Base-by-base conservation (phyloP, 176 grass and related monocot species). In the bread wheat (Triticum aestivum) region DNA sequence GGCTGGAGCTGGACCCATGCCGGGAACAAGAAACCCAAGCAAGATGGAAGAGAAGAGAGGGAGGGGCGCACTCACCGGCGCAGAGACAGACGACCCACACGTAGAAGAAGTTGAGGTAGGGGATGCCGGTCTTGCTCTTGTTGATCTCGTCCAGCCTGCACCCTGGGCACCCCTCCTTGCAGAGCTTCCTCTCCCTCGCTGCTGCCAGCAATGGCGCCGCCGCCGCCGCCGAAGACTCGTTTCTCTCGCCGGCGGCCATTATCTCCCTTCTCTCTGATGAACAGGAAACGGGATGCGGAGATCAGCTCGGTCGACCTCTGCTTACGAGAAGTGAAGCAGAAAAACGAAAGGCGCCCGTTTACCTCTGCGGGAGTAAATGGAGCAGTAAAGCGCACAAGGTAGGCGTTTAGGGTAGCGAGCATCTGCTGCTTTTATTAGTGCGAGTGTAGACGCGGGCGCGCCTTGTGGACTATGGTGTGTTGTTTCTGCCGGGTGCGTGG, bases 41-140 rank as follows among this genome's bases (percentile, higher is more conserved):
- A 10, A 11, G 37, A 9, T 5, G 51, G 39, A 54, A 11, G 47
- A 10, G 32, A 69, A 39, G 77, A 42, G 33, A 14, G 58, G 13
- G 59, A 9, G 9, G 52, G 51, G 23, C 1, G 27, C 7, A 34
- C 63, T 81, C 30, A 93, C 91, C 14, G 9, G 91, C 83, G 79
- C 79, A 71, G 77, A 93, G 86, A 86, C 78, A 87, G 82, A 93
- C 91, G 49, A 90, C 75, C 91, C 91, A 93, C 6, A 93, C 62
- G 91, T 90, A 93, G 88, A 90, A 90, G 86, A 93, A 93, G 23
- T 83, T 85, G 82, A 65, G 88, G 91, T 88, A 93, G 45, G 91
- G 88, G 67, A 93, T 33, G 77, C 83, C 89, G 35, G 58, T 6
- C 4, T 13, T 67, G 68, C 38, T 12, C 86, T 83, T 79, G 73